Evolutionary conservation across 2,329 filamentous ascomycete species (phyloP).

Genomic region (Colletotrichum spinosum): DNA sequence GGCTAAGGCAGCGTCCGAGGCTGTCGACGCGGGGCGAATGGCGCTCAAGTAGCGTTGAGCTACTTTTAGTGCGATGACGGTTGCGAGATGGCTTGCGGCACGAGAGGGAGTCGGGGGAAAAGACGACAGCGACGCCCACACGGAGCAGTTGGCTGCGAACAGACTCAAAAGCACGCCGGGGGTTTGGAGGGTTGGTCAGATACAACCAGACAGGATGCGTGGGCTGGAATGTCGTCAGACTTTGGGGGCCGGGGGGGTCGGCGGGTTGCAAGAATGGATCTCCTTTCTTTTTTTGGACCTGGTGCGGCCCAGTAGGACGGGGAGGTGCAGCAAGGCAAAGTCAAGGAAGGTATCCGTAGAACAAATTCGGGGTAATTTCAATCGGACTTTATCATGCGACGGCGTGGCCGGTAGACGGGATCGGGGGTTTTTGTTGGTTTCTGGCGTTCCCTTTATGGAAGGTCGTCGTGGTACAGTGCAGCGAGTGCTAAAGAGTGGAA

Average conservation of each 20-base stretch:
- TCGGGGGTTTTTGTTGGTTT: not conserved
- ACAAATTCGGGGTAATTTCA: constrained; percentile 16
- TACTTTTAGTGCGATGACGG: too few species aligned
- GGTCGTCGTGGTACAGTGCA: too few species aligned
- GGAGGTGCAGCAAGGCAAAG: constrained; percentile 15
- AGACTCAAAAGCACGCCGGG: too few species aligned
- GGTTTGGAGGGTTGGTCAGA: constrained; percentile 16
- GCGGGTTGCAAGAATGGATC: constrained; percentile 21
- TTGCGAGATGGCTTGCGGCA: too few species aligned
- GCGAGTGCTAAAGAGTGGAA: too few species aligned
- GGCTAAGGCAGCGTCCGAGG: constrained; percentile 8
- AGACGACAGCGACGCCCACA: not conserved
- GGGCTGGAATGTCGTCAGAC: constrained; percentile 34
- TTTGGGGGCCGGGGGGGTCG: constrained; percentile 12
- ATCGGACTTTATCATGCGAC: constrained; percentile 3
- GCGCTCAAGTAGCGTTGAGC: not conserved
- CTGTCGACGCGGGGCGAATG: not conserved
- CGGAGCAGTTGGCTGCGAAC: not conserved
- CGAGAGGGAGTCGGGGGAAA: not conserved
- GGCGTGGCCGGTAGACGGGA: not conserved
- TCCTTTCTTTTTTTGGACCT: constrained; percentile 30
- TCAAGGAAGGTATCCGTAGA: too few species aligned
- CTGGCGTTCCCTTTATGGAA: not conserved
- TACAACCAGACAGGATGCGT: not conserved
- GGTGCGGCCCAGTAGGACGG: constrained; percentile 23